These are phyloP conservation scores for Verticillium nonalfalfae DNA, from an alignment of 2,329 filamentous ascomycete species.

Conservation along the genomic window DNA sequence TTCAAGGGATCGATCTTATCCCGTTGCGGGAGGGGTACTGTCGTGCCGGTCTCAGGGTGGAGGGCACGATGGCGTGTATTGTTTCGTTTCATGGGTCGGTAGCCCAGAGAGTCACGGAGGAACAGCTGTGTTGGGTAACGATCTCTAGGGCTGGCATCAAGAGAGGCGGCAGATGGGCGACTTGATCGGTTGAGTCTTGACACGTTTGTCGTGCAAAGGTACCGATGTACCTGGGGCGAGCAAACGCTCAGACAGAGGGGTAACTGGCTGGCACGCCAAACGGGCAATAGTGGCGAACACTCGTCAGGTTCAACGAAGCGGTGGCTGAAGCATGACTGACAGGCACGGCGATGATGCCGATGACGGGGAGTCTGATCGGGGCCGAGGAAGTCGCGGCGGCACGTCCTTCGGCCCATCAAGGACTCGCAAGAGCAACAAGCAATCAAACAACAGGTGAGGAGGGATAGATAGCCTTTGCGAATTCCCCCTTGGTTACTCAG, in stretches of 20 bases:
- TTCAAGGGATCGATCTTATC: background rate
- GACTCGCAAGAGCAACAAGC: background rate
- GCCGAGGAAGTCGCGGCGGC: no score
- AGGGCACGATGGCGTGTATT: slow-evolving; percentile 1
- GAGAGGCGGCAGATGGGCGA: background rate
- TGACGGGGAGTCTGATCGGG: background rate
- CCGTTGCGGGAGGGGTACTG: background rate
- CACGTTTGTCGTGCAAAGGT: background rate
- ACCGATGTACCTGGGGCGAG: background rate
- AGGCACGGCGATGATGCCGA: background rate
- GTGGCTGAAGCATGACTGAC: background rate
- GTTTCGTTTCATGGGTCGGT: slow-evolving; percentile 4
- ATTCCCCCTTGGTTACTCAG: background rate
- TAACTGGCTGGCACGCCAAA: no score
- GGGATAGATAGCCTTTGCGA: background rate
- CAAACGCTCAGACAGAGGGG: background rate
- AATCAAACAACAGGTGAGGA: background rate
- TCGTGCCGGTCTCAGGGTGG: background rate
- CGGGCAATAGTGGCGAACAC: background rate
- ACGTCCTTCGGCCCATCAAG: background rate
- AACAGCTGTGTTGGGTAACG: background rate
- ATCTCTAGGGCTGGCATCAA: background rate
- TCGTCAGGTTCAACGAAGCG: background rate
- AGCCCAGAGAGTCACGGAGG: background rate
- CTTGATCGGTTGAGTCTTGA: background rate